These are phyloP conservation scores for Trichoderma virens DNA, from an alignment of 495 filamentous ascomycete genomes.

Conservation along the genomic window DNA sequence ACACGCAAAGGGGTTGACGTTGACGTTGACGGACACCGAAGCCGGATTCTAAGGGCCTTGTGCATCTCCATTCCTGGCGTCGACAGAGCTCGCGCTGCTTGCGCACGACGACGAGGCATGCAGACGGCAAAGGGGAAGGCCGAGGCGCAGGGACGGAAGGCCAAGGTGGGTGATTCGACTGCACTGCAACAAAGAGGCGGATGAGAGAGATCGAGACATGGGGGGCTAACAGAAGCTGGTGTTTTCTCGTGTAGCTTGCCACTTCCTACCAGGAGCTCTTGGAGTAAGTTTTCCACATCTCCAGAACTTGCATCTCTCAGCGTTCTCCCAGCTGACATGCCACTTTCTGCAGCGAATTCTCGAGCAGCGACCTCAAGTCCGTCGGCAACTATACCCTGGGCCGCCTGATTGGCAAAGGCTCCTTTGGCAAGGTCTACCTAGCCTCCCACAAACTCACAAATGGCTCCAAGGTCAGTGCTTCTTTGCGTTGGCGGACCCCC, in stretches of 20 bases:
- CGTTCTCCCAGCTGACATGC: conserved; percentile 12
- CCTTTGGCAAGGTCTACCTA: conserved; percentile 96
- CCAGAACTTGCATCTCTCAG: not conserved
- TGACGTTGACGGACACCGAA: not conserved
- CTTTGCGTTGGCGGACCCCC: not conserved
- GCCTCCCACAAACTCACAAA: conserved; percentile 96
- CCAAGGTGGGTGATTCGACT: conserved; percentile 58
- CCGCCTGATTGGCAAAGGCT: conserved; percentile 89
- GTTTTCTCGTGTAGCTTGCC: conserved; percentile 59
- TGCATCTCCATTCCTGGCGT: not conserved
- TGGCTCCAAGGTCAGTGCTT: conserved; percentile 77
- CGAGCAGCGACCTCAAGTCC: conserved; percentile 77
- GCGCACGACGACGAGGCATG: conserved; percentile 32
- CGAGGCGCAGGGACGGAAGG: conserved; percentile 86
- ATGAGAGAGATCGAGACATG: not conserved
- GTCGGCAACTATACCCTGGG: conserved; percentile 95
- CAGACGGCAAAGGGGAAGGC: conserved; percentile 65
- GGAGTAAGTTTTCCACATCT: conserved; percentile 53
- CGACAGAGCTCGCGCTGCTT: not conserved
- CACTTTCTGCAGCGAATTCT: conserved; percentile 67
- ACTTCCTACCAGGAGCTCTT: conserved; percentile 94
- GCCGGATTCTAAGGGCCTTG: not conserved
- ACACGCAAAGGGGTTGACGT: not conserved
- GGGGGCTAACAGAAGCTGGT: conserved; percentile 21
- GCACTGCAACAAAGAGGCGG: not conserved